Base-by-base conservation (phyloP, 495 filamentous ascomycete genomes). In the Neurospora sp. region DNA sequence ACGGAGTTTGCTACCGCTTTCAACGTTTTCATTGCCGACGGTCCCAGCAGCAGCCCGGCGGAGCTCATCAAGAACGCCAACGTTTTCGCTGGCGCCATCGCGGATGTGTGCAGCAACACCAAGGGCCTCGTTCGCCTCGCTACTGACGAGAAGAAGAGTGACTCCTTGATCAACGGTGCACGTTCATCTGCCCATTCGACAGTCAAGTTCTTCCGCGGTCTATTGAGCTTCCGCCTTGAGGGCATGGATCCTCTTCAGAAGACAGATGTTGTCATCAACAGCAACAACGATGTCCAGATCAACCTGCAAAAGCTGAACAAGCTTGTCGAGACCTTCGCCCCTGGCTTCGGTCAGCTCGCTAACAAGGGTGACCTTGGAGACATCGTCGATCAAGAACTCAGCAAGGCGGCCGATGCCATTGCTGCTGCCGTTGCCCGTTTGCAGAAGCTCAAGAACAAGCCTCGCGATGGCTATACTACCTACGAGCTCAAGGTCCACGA, bases 1-100 rank as follows among this genome's bases (percentile, higher is more conserved):
- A 98, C 93, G 70, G 96, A 98, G 77, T 99, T 99, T 79, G 94
- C 95, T 0, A 98, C 95, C 4, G 90, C 96, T 0, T 98, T 98
- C 87, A 98, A 97, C 84, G 94, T 95, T 79, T 98, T 94, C 82
- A 96, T 99, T 74, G 94, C 94, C 18, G 96, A 99, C 81, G 96
- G 96, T 0, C 96, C 96, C 5, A 97, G 94, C 84, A 94, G 93
- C 83, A 91, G 90, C 11, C 93, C 97, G 78, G 88, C 92, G 4
- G 93, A 96, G 74, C 91, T 98, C 71, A 98, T 98, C 82, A 94
- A 95, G 76, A 96, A 93, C 1, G 89, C 97, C 71, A 94, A 93
- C 76, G 88, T 93, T 40, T 98, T 98, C 81, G 85, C 96, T 2
- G 92, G 94, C 39, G 92, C 96, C 40, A 89, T 97, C 75, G 91